These are phyloP conservation scores for Trematosphaeria pertusa DNA, from an alignment of 2,329 filamentous ascomycete genomes.

Conservation along the genomic window DNA sequence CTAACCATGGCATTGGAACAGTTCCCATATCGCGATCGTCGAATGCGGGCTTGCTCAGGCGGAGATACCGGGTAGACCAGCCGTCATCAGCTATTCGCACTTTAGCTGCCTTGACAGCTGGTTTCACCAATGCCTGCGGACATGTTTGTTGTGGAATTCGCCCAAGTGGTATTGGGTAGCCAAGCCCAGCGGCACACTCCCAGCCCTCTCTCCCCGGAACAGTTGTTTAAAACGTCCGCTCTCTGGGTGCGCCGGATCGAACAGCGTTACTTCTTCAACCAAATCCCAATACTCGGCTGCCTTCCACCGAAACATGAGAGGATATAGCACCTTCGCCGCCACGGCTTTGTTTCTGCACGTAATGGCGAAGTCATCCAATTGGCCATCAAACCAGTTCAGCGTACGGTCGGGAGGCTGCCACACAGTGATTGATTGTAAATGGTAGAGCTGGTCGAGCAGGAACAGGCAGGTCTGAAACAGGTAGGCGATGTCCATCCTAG, in stretches of 20 bases:
- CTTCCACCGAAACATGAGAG: constrained; percentile 31
- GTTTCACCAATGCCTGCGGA: constrained; percentile 10
- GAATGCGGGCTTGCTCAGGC: no score
- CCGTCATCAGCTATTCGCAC: no score
- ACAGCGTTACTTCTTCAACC: constrained; percentile 26
- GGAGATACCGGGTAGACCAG: no score
- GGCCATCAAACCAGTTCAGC: constrained; percentile 30
- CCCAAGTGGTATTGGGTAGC: constrained; percentile 33
- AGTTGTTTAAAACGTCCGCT: constrained; percentile 13
- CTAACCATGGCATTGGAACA: no score
- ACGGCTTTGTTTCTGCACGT: constrained; percentile 34
- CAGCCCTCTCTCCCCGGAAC: constrained; percentile 22
- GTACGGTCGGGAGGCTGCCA: constrained; percentile 37
- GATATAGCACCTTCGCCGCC: constrained; percentile 25
- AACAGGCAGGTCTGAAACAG: constrained; percentile 27
- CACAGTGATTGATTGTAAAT: constrained; percentile 30
- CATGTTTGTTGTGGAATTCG: constrained; percentile 7
- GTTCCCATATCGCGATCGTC: no score
- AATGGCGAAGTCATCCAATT: constrained; percentile 30
- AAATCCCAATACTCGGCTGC: constrained; percentile 32
- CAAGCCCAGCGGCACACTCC: constrained; percentile 28
- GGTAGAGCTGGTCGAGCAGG: constrained; percentile 23
- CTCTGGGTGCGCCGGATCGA: constrained; percentile 16
- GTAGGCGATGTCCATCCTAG: constrained; percentile 36
- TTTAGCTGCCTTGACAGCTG: no score